Percentiles rank a stretch among this genome's conserved stretches.
These are phyloP conservation scores for Camptophora hylomeconis DNA, from an alignment of 2,329 filamentous ascomycete species.

Conservation along the genomic window DNA sequence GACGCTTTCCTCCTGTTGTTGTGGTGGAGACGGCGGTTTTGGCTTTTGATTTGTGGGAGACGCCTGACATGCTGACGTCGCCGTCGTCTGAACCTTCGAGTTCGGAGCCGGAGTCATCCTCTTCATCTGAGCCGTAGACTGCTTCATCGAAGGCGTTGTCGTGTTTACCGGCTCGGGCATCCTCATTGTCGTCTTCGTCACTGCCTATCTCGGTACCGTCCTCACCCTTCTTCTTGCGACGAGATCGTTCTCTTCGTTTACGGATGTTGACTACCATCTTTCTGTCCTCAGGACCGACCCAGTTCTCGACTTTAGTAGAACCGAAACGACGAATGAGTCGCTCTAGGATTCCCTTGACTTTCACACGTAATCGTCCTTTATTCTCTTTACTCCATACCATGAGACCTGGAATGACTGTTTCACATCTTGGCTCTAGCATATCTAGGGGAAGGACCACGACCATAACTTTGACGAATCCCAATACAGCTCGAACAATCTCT, in stretches of 20 bases:
- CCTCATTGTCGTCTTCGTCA: constrained; percentile 29
- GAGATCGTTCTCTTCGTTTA: constrained; percentile 82
- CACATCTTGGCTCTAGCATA: constrained; percentile 64
- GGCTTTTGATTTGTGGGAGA: constrained; percentile 11
- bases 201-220: constrained; percentile 42
- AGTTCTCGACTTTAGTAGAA: constrained; percentile 61
- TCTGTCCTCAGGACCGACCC: constrained; percentile 61
- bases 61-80: constrained; percentile 13
- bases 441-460: constrained; percentile 67
- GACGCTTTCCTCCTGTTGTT: constrained; percentile 21
- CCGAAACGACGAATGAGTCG: constrained; percentile 87
- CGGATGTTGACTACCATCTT: constrained; percentile 91
- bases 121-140: constrained; percentile 56
- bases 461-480: constrained; percentile 95
- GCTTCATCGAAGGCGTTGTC: constrained; percentile 92
- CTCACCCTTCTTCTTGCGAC: constrained; percentile 67
- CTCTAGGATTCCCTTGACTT: constrained; percentile 96
- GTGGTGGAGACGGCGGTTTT: constrained; percentile 1
- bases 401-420: constrained; percentile 70
- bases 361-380: constrained; percentile 90
- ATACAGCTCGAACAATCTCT: constrained; percentile 86
- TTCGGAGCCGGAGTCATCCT: constrained; percentile 29
- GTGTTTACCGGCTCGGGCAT: constrained; percentile 33
- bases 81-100: constrained; percentile 23
- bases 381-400: constrained; percentile 97